A percentile compares a stretch with the other conserved stretches of the same genome.
These are phyloP conservation scores for Actinidia polygama DNA, from an alignment of 179 eudicot genomes.

Conservation along the genomic window DNA sequence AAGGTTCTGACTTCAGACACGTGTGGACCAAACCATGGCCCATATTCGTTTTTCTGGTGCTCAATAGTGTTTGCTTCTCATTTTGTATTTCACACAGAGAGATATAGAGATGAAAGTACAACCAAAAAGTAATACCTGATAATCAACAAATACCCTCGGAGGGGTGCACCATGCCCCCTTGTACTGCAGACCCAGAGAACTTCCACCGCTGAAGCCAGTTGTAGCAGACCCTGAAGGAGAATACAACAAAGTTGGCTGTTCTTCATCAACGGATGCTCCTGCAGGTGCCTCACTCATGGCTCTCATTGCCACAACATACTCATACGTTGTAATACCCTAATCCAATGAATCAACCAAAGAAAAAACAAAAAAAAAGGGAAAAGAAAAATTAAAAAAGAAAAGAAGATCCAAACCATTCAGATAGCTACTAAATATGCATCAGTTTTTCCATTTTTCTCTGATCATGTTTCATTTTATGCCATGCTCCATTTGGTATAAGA, in stretches of 20 bases:
- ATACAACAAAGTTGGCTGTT: slow-evolving; percentile 63
- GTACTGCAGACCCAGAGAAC: slow-evolving; percentile 88
- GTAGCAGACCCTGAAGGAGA: slow-evolving; percentile 93
- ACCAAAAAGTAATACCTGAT: slow-evolving; percentile 60
- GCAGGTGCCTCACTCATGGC: slow-evolving; percentile 88
- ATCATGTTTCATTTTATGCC: background rate
- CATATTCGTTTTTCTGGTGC: background rate
- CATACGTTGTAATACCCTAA: slow-evolving; percentile 94
- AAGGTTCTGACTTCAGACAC: background rate
- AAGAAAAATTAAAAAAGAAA: background rate
- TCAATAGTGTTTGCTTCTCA: background rate
- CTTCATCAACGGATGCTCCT: slow-evolving; percentile 67
- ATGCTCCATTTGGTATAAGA: slow-evolving; percentile 12
- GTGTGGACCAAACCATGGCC: background rate
- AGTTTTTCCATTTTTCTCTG: background rate
- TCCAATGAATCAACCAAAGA: slow-evolving; percentile 22
- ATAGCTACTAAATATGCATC: background rate
- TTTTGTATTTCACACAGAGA: background rate
- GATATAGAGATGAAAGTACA: background rate
- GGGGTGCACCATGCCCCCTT: slow-evolving; percentile 99
- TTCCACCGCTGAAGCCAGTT: slow-evolving; percentile 95
- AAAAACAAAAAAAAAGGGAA: background rate
- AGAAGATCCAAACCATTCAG: background rate
- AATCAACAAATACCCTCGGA: slow-evolving; percentile 92
- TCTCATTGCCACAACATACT: slow-evolving; percentile 98